These are phyloP conservation scores for Diaporthe vexans DNA, from an alignment of 2,329 filamentous ascomycete species.

Conservation along the genomic window DNA sequence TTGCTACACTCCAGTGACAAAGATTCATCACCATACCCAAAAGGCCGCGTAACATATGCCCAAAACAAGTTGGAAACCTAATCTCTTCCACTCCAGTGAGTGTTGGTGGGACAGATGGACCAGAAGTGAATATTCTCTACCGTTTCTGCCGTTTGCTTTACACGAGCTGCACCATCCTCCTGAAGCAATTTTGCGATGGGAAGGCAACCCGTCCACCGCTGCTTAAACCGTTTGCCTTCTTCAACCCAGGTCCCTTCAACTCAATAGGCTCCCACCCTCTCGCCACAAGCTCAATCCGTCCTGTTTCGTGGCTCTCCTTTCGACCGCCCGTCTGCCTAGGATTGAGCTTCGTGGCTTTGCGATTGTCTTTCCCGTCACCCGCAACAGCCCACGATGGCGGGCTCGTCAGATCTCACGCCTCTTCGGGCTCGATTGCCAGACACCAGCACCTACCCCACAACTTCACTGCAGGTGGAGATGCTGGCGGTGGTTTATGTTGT, in stretches of 20 bases:
- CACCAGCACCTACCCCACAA: neutral
- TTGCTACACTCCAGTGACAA: no score
- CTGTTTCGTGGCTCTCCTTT: neutral
- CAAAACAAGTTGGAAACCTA: no score
- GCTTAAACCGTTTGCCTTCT: neutral
- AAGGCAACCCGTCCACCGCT: neutral
- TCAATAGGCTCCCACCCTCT: neutral
- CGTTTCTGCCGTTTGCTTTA: no score
- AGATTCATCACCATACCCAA: no score
- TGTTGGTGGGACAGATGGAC: no score
- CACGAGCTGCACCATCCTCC: no score
- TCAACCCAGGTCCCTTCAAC: no score
- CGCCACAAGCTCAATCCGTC: neutral
- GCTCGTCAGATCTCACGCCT: neutral
- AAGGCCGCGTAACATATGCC: no score
- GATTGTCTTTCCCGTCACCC: neutral
- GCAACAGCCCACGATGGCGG: neutral
- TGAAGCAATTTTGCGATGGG: no score
- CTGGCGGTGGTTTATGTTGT: neutral
- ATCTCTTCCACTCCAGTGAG: no score
- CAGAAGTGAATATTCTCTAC: no score
- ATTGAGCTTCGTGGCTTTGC: neutral
- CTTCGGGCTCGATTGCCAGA: neutral
- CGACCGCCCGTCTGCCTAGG: neutral
- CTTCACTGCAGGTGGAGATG: neutral